Evolutionary conservation across 2,329 filamentous ascomycete genomes (phyloP).

Genomic region (Zopfia rhizophila): DNA sequence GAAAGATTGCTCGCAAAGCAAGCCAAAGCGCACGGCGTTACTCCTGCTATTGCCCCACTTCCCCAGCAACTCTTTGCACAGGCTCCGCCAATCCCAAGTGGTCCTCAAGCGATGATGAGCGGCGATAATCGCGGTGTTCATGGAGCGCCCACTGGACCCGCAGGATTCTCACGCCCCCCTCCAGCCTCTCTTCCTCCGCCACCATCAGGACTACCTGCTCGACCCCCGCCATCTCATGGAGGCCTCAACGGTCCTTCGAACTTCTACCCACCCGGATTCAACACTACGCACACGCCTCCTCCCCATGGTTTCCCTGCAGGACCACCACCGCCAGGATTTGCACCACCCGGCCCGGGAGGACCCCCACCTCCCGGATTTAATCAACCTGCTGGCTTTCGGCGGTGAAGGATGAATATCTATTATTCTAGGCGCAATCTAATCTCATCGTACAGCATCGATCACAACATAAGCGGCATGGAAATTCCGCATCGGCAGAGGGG

Average conservation of each 20-base stretch:
- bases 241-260: constrained; percentile 71
- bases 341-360: constrained; percentile 1
- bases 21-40: constrained; percentile 93
- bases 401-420: no score
- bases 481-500: no score
- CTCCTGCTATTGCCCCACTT: constrained; percentile 79
- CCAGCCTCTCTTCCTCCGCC: constrained; percentile 50
- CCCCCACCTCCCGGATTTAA: constrained; percentile 9
- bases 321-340: constrained; percentile 34
- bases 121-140: constrained; percentile 44
- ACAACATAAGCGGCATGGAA: no score
- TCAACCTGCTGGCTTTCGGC: constrained; percentile 5
- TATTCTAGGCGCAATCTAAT: no score
- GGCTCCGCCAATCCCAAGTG: constrained; percentile 47
- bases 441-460: no score
- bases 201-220: constrained; percentile 69
- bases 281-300: no score
- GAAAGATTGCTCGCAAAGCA: constrained; percentile 91
- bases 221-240: constrained; percentile 74
- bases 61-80: constrained; percentile 78
- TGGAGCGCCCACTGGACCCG: constrained; percentile 53
- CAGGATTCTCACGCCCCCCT: constrained; percentile 53
- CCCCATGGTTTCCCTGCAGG: constrained; percentile 33
- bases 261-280: constrained; percentile 33
- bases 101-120: constrained; percentile 58